Evolutionary conservation across 2,329 filamentous ascomycete genomes (phyloP), one percentile per base, ranked within the genome.

Genomic region (Cladorrhinum sp.): DNA sequence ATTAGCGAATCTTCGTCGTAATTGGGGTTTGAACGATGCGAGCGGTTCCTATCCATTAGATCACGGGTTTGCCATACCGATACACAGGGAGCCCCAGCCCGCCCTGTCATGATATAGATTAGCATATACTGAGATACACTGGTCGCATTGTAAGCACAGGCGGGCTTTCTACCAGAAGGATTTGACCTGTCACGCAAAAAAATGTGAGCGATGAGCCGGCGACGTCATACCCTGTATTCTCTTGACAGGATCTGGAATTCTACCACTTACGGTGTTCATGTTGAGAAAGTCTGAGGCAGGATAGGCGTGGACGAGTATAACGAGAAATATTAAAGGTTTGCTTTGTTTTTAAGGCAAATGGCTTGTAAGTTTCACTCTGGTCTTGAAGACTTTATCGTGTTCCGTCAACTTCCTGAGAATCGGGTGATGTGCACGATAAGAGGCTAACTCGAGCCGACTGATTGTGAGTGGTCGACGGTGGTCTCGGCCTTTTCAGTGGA

Each of bases 51-150:
- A 18, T n/a, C 18, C 38, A n/a, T 45, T 22, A 18, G 20, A 36
- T 59, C 55, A 24, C 50, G 22, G 22, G 45, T 50, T 32, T 58
- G 45, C n/a, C 66, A 54, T 84, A 92, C 90, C 92, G 69, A 89
- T 81, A 73, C 93, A 95, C 58, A 98, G 84, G 54, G 92, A 84
- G 68, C 91, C 93, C 95, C 92, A 97, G 72, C 95, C 95, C 71
- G 93, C 79, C 90, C 92, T 96, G 62, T 57, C 62, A 68, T 59
- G 60, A 49, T 27, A 41, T 36, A 22, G 23, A 29, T 66, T 62
- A 65, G 63, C 36, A 32, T 48, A 10, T 7, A 22, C 36, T 20
- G 9, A 22, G 24, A 41, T 20, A 2, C n/a, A 9, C 48, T 41
- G 54, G 54, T 24, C 50, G 51, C 56, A 48, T 62, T 24, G 57